phyloP scores from a whole-genome alignment of 225 moss, liverwort and hornwort species.

The Pleurozium schreberi region DNA sequence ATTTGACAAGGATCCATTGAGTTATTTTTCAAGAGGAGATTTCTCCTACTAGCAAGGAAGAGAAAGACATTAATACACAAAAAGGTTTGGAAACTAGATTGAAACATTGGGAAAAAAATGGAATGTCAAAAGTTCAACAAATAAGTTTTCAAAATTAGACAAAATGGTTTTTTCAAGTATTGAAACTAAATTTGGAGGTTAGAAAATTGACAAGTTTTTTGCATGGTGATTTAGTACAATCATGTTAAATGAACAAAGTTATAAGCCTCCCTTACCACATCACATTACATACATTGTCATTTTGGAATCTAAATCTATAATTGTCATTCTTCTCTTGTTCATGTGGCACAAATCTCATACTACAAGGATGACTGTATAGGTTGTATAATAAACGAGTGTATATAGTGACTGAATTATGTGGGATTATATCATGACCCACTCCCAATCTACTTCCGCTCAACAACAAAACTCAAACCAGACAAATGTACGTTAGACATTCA shows the following conservation, averaged over 20 bases:
- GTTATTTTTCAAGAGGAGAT: neutral
- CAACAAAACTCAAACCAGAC: too few species aligned
- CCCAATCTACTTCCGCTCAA: too few species aligned
- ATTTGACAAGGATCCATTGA: neutral
- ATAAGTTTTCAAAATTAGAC: neutral
- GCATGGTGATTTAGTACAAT: neutral
- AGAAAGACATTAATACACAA: neutral
- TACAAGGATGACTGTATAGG: too few species aligned
- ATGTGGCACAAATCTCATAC: too few species aligned
- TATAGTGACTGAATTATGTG: too few species aligned
- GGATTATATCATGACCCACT: too few species aligned
- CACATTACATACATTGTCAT: neutral
- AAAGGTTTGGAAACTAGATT: too few species aligned
- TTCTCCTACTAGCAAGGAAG: neutral
- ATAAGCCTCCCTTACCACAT: neutral
- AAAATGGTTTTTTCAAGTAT: neutral
- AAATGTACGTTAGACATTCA: too few species aligned
- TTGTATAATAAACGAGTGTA: too few species aligned
- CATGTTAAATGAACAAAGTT: neutral
- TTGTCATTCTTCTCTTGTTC: too few species aligned
- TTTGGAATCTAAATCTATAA: neutral
- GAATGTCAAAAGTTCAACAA: neutral
- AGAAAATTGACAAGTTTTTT: neutral
- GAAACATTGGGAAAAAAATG: too few species aligned
- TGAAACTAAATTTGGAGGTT: neutral